Base-by-base conservation (phyloP, 1,284 basidiomycete genomes). In the Cerrena zonata region DNA sequence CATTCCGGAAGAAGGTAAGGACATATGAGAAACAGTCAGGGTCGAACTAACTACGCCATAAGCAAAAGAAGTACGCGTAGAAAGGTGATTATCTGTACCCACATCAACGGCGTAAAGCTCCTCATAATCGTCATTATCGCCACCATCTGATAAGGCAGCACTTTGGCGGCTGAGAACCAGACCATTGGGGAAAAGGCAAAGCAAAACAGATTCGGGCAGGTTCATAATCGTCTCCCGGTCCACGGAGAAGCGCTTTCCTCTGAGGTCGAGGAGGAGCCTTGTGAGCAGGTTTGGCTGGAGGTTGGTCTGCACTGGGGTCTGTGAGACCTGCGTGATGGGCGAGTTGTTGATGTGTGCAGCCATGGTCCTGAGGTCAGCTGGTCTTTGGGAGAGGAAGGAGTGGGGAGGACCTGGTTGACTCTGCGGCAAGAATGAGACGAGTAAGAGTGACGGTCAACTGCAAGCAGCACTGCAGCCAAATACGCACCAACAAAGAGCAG, bases 221-320 rank as follows among this genome's bases (percentile, higher is more conserved):
- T 95, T 94, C 94, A 99, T 97, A 67, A 99, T 89, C 26, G 91
- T 94, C 72, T 98, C 95, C 60, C 96, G 81, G 73, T 99, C 96
- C 51, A 99, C 93, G 52, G 90, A 86, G 73, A 98, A 96, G 59
- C 93, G 85, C 58, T 76, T 79, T 53, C 94, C 94, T 56, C 95
- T 85, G 46, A 99, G 77, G 70, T 98, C 95, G 60, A 99, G 85
- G 51, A 91, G 82, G 58, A 99, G 80, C 55, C 91, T 79, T 12
- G 89, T 86, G 56, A 95, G 77, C 36, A 94, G 78, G 70, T 91
- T 87, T 13, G 89, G 87, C 66, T 90, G 87, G 21, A 90, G 72
- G 58, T 82, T 84, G 13, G 81, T 77, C 58, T 84, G 80, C n/a
- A 80, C 74, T 40, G 81, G 84, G 15, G 75, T 74, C 63, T 89